Conservation (phyloP, 768 basidiomycete genomes). For the Collybiopsis confluens region DNA sequence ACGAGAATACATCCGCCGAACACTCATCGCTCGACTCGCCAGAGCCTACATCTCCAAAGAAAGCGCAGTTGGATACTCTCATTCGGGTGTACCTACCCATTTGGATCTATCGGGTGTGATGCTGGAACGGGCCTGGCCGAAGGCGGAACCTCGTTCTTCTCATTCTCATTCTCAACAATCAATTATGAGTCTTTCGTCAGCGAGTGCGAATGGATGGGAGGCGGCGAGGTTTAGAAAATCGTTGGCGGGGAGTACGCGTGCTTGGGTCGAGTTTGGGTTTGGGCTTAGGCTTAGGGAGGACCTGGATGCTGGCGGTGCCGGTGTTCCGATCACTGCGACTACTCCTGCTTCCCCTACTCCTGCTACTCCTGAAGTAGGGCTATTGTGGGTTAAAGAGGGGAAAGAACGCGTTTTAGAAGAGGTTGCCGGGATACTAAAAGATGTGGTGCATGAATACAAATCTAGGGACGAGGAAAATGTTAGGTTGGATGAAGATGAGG, state of each 20-base stretch:
- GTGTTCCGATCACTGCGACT: too few species aligned
- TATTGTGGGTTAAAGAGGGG: constrained; percentile 16
- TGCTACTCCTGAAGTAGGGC: constrained; percentile 12
- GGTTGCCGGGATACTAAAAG: constrained; percentile 63
- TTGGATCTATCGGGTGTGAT: constrained; percentile 59
- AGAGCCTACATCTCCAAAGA: constrained; percentile 61
- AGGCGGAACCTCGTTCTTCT: constrained; percentile 43
- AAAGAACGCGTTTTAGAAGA: constrained; percentile 64
- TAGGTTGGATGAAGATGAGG: constrained; percentile 64
- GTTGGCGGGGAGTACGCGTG: constrained; percentile 49
- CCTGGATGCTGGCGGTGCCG: constrained; percentile 19
- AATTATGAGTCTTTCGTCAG: constrained; percentile 21
- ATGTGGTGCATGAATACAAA: constrained; percentile 71
- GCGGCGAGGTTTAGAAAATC: constrained; percentile 52
- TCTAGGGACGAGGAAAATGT: constrained; percentile 51
- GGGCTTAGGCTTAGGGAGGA: constrained; percentile 25
- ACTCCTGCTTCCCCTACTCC: too few species aligned
- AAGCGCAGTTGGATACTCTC: constrained; percentile 47
- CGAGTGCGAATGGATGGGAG: constrained; percentile 55
- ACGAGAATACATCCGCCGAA: constrained; percentile 58
- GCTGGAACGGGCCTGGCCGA: constrained; percentile 72
- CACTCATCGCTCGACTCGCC: constrained; percentile 57
- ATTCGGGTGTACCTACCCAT: constrained; percentile 55
- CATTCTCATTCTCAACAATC: too few species aligned
- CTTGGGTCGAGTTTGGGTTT: constrained; percentile 49